phyloP scores from a whole-genome alignment of 345 rosid genomes.

The Aquilaria yunnanensis region DNA sequence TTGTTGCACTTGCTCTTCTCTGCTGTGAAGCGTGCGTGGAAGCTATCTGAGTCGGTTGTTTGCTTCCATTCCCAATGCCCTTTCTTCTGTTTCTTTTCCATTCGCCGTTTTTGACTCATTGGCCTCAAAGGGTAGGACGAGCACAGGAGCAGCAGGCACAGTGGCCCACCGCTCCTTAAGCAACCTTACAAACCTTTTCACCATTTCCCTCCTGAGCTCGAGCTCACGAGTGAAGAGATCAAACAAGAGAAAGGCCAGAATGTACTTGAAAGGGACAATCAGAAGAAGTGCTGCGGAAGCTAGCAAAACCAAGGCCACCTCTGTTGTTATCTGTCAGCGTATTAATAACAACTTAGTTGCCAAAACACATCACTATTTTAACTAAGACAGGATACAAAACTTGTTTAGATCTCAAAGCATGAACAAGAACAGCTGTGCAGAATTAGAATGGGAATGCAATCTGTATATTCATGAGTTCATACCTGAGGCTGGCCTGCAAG shows the following conservation, averaged over 20 bases:
- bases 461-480: slow-evolving; percentile 16
- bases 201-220: slow-evolving; percentile 76
- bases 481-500: slow-evolving; percentile 98
- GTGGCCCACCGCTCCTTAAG: slow-evolving; percentile 85
- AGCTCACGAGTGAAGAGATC: slow-evolving; percentile 90
- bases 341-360: slow-evolving; percentile 4
- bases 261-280: slow-evolving; percentile 75
- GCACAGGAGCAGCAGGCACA: slow-evolving; percentile 78
- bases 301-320: slow-evolving; percentile 65
- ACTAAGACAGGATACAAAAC: too few species aligned
- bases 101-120: slow-evolving; percentile 31
- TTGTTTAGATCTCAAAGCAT: background rate
- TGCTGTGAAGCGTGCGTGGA: slow-evolving; percentile 5
- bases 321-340: slow-evolving; percentile 61
- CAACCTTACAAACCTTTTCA: slow-evolving; percentile 41
- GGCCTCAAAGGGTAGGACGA: slow-evolving; percentile 60
- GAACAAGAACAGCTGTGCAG: background rate
- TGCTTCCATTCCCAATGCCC: slow-evolving; percentile 27
- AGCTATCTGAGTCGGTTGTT: slow-evolving; percentile 18
- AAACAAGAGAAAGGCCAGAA: slow-evolving; percentile 51
- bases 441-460: background rate
- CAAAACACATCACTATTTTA: background rate
- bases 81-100: slow-evolving; percentile 30
- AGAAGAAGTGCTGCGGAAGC: slow-evolving; percentile 53
- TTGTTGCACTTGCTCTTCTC: too few species aligned